Base-by-base conservation (phyloP, 2,329 filamentous ascomycete species). In the Penicillium polonicum region DNA sequence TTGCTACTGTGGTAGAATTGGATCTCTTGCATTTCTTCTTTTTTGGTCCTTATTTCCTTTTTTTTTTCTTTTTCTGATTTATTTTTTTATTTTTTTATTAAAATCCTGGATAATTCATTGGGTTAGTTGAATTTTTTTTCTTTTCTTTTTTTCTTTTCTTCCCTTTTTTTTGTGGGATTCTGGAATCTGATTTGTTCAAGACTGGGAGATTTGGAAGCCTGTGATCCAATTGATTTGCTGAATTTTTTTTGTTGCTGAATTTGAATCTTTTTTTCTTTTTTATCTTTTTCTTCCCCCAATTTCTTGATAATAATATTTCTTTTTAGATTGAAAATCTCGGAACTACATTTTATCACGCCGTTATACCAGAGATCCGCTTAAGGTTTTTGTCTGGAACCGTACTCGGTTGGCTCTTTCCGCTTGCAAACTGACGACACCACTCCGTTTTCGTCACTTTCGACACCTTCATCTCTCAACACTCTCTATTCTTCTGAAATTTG, bases 341-440 rank as follows among this genome's bases (percentile, higher is more conserved):
- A 31, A 50, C 35, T 17, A 41, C 21, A n/a, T 17, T 25, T 12
- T 13, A 35, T 15, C 12, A 15, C 7, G 4, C 33, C 48, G 48
- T 51, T 43, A 51, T 51, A 36, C 19, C 39, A 61, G 38, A 42
- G 48, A 55, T 39, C 58, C 43, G 57, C 61, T 67, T 69, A 68
- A 68, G 62, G 67, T 70, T 70, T 67, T 69, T 66, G 66, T 68
- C 70, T 55, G 52, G 52, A 55, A 55, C 68, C 60, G 65, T 64
- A 60, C 62, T 66, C 68, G 64, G 67, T 59, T 68, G 66, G 64
- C 60, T 67, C 63, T 69, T 70, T 68, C 70, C 70, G 70, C 68
- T 70, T 72, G 71, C 67, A 65, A 68, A 68, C 68, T 72, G 68
- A 70, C 70, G 68, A 69, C 70, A 72, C 69, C 68, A 69, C 64